Percentiles rank a stretch among this genome's conserved stretches.
Conservation (phyloP, 2,329 filamentous ascomycete genomes). For the Fusarium verrucosum region DNA sequence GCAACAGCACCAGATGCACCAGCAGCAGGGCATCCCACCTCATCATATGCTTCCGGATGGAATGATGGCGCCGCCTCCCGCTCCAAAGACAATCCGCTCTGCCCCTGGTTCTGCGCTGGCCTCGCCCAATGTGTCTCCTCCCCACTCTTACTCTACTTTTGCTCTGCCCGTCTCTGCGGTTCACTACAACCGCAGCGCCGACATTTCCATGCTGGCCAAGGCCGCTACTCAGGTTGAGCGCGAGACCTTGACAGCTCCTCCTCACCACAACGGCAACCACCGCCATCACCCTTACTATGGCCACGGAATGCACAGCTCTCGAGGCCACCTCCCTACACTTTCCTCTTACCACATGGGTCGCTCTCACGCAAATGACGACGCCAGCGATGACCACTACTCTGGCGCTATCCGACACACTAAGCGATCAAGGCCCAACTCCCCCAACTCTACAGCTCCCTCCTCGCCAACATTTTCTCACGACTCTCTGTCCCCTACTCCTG, state of each 20-base stretch:
- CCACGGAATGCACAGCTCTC: slow-evolving; percentile 58
- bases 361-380: slow-evolving; percentile 83
- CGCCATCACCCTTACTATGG: slow-evolving; percentile 66
- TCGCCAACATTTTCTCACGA: slow-evolving; percentile 97
- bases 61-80: slow-evolving; percentile 81
- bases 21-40: slow-evolving; percentile 53
- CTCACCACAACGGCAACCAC: slow-evolving; percentile 54
- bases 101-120: slow-evolving; percentile 85
- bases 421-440: slow-evolving; percentile 90
- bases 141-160: slow-evolving; percentile 85
- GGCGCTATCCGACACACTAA: slow-evolving; percentile 78
- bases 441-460: slow-evolving; percentile 93
- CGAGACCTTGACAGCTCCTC: slow-evolving; percentile 58
- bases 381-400: slow-evolving; percentile 78
- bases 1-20: slow-evolving; percentile 50
- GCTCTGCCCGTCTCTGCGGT: slow-evolving; percentile 61
- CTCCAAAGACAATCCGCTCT: slow-evolving; percentile 84
- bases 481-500: slow-evolving; percentile 92
- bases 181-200: slow-evolving; percentile 60
- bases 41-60: slow-evolving; percentile 62
- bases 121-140: slow-evolving; percentile 96
- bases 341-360: slow-evolving; percentile 95
- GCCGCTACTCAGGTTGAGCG: slow-evolving; percentile 70
- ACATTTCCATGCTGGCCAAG: slow-evolving; percentile 69
- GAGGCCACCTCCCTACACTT: slow-evolving; percentile 76